Percentiles rank a stretch among this genome's conserved stretches.
phyloP scores from a whole-genome alignment of 2,329 filamentous ascomycete species.

The Penicillium psychrosexuale region DNA sequence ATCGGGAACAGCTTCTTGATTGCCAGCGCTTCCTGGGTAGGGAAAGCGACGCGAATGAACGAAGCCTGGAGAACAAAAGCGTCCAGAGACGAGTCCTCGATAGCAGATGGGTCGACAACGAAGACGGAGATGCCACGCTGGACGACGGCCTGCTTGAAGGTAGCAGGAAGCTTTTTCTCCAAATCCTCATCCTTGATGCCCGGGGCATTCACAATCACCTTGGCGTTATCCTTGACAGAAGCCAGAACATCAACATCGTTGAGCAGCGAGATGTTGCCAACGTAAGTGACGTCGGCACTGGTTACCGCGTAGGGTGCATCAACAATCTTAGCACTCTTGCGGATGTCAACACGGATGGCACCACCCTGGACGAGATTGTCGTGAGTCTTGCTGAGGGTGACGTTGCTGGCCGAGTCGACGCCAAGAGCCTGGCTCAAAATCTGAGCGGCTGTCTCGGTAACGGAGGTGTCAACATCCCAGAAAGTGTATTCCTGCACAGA shows the following conservation, averaged over 20 bases:
- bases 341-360: constrained; percentile 76
- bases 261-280: constrained; percentile 77
- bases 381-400: constrained; percentile 57
- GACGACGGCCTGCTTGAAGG: constrained; percentile 68
- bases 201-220: constrained; percentile 71
- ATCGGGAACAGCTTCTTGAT: constrained; percentile 64
- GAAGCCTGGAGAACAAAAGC: constrained; percentile 72
- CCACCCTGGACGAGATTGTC: constrained; percentile 71
- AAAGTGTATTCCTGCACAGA: constrained; percentile 80
- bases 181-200: constrained; percentile 82
- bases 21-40: constrained; percentile 60
- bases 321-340: constrained; percentile 75
- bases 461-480: constrained; percentile 82
- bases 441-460: constrained; percentile 62
- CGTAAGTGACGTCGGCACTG: constrained; percentile 72
- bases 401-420: constrained; percentile 59
- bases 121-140: constrained; percentile 69
- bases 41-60: constrained; percentile 74
- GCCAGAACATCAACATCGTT: constrained; percentile 72
- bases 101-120: constrained; percentile 68
- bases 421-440: constrained; percentile 60
- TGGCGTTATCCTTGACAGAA: constrained; percentile 66
- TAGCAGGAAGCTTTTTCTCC: constrained; percentile 75
- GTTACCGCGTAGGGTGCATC: constrained; percentile 80
- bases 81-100: constrained; percentile 65